Evolutionary conservation across 176 grass and related monocot species (phyloP).

Genomic region (Alloteropsis semialata): DNA sequence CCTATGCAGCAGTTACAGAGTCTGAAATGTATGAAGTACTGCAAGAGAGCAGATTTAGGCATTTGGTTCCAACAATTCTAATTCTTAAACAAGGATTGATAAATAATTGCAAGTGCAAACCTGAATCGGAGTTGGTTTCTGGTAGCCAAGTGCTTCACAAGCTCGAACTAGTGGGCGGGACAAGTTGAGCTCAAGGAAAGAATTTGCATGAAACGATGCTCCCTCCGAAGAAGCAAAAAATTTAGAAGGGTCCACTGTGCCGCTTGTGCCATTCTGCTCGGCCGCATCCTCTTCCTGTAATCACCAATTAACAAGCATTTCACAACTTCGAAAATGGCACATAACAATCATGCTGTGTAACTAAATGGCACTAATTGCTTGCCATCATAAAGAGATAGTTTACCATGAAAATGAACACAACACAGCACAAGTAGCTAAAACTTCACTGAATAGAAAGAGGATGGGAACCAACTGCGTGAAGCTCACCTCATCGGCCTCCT

Average conservation of each 20-base stretch:
- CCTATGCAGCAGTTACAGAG: background rate
- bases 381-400: background rate
- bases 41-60: background rate
- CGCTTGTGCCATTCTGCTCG: background rate
- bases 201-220: constrained; percentile 90
- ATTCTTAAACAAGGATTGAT: background rate
- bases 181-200: constrained; percentile 85
- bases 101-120: constrained; percentile 38
- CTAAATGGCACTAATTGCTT: background rate
- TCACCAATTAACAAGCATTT: background rate
- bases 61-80: background rate
- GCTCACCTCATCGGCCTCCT: constrained; percentile 24
- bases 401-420: background rate
- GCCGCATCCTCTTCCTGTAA: constrained; percentile 30
- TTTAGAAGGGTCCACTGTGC: constrained; percentile 14
- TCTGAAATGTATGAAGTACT: background rate
- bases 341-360: background rate
- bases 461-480: background rate
- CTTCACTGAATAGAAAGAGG: background rate
- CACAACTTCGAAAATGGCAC: background rate
- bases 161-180: constrained; percentile 84
- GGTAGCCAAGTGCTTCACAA: constrained; percentile 88
- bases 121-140: constrained; percentile 97
- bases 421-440: background rate
- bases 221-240: constrained; percentile 76